phyloP scores from a whole-genome alignment of 2,329 filamentous ascomycete species.

The Aspergillus bombycis region DNA sequence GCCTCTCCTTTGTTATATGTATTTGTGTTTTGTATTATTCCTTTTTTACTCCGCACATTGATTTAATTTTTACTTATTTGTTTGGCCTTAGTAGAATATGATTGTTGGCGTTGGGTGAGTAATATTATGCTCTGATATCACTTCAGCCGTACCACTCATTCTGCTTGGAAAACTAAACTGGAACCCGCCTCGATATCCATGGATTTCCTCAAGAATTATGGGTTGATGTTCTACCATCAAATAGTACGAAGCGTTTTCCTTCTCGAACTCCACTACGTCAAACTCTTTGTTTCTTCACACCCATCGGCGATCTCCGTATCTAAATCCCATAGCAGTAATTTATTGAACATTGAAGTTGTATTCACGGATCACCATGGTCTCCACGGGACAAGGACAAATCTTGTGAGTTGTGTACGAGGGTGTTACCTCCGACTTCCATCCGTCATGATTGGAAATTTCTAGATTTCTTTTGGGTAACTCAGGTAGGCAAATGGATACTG shows the following conservation, averaged over 20 bases:
- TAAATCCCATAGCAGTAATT: background rate
- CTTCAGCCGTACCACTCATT: conserved; percentile 1
- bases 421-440: background rate
- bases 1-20: background rate
- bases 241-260: background rate
- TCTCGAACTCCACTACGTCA: background rate
- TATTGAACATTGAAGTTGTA: background rate
- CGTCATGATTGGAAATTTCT: background rate
- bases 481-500: background rate
- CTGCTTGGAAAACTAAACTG: background rate
- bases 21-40: background rate
- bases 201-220: background rate
- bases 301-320: conserved; percentile 6
- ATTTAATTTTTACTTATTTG: too few relatives aligned
- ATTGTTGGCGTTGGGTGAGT: background rate
- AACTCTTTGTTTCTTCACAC: conserved; percentile 10
- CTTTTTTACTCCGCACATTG: background rate
- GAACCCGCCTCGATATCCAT: background rate
- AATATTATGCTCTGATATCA: conserved; percentile 3
- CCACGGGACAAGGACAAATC: background rate
- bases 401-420: background rate
- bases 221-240: background rate
- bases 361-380: background rate
- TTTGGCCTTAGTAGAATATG: background rate
- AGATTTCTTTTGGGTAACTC: background rate